Evolutionary conservation across 495 filamentous ascomycete genomes (phyloP).

Genomic region (Penicillium odoratum): DNA sequence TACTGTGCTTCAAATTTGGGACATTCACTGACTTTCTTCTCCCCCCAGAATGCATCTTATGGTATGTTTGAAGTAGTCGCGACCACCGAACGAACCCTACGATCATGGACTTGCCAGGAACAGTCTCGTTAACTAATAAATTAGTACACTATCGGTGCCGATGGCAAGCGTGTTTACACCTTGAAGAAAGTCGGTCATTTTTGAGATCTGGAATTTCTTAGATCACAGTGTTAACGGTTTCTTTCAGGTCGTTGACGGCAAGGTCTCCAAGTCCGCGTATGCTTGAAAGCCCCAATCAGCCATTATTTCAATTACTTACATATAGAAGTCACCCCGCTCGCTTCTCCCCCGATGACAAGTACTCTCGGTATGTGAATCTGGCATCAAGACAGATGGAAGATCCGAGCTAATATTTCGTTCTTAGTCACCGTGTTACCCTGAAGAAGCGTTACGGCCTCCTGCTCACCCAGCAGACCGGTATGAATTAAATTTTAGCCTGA

Average conservation of each 20-base stretch:
- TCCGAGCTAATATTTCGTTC: conserved; percentile 15
- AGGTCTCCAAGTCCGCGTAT: conserved; percentile 84
- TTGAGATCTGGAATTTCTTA: neutral
- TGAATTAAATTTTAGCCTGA: conserved; percentile 1
- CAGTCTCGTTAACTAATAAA: conserved; percentile 15
- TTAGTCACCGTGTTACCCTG: conserved; percentile 82
- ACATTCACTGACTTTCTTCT: conserved; percentile 19
- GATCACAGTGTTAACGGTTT: conserved; percentile 32
- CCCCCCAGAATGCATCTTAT: conserved; percentile 55
- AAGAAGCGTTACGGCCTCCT: conserved; percentile 90
- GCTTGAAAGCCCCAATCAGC: neutral
- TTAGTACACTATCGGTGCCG: conserved; percentile 72
- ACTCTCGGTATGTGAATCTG: conserved; percentile 64
- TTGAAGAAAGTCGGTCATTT: conserved; percentile 38
- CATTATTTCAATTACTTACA: conserved; percentile 8
- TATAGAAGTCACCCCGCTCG: conserved; percentile 72
- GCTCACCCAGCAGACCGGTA: conserved; percentile 73
- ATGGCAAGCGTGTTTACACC: conserved; percentile 86
- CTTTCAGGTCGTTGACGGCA: conserved; percentile 50
- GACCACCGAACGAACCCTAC: conserved; percentile 4
- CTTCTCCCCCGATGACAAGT: conserved; percentile 97
- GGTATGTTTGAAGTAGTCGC: conserved; percentile 27
- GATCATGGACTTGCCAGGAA: conserved; percentile 2
- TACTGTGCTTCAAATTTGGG: neutral
- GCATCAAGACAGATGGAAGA: neutral